These are phyloP conservation scores for Talaromyces sp. DNA, from an alignment of 2,329 filamentous ascomycete species.

Conservation along the genomic window DNA sequence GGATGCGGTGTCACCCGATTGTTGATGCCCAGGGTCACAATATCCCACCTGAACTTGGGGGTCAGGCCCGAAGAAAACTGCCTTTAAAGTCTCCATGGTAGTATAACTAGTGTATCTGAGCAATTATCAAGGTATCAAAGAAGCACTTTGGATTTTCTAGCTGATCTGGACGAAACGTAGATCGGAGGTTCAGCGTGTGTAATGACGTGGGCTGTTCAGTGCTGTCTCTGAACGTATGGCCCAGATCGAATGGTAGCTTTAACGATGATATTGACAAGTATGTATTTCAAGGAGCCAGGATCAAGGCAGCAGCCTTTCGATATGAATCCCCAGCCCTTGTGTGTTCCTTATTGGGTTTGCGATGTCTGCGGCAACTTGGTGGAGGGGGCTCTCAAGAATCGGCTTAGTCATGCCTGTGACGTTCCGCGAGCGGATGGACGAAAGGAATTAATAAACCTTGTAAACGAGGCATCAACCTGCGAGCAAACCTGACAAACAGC, in stretches of 20 bases:
- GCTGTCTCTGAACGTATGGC: background rate
- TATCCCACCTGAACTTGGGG: conserved; percentile 81
- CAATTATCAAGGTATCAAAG: background rate
- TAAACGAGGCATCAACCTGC: background rate
- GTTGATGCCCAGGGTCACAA: background rate
- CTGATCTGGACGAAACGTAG: background rate
- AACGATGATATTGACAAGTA: background rate
- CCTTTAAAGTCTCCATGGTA: conserved; percentile 81
- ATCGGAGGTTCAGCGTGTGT: conserved; percentile 1
- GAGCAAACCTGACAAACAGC: conserved; percentile 40
- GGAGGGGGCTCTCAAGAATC: conserved; percentile 8
- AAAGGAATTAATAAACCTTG: conserved; percentile 18
- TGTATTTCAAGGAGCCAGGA: background rate
- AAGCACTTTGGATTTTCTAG: background rate
- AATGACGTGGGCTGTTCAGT: background rate
- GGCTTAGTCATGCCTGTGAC: conserved; percentile 14
- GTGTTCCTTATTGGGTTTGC: conserved; percentile 1
- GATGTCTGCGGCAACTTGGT: conserved; percentile 10
- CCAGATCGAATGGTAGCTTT: background rate
- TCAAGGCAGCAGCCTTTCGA: background rate
- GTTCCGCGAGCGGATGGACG: conserved; percentile 1
- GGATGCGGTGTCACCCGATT: background rate
- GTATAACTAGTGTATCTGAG: background rate
- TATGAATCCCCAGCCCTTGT: background rate
- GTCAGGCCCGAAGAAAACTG: conserved; percentile 88